phyloP scores from a whole-genome alignment of 1,139 yeast genomes.

The Arxiozyma heterogenica region DNA sequence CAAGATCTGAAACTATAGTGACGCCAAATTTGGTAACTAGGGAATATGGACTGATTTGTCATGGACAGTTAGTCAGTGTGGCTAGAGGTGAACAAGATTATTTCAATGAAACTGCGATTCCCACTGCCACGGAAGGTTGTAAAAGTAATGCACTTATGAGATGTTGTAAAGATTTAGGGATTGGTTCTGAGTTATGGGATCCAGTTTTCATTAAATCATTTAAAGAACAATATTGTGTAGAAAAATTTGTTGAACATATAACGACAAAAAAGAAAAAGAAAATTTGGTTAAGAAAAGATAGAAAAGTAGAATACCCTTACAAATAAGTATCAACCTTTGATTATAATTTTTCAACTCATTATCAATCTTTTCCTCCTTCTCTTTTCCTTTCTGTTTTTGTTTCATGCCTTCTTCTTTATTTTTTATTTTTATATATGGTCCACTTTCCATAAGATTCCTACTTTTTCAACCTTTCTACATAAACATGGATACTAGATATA shows the following conservation, averaged over 20 bases:
- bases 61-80: slow-evolving; percentile 80
- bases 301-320: slow-evolving; percentile 72
- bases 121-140: slow-evolving; percentile 97
- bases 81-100: slow-evolving; percentile 96
- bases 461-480: no score
- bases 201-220: slow-evolving; percentile 78
- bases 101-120: slow-evolving; percentile 75
- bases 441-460: no score
- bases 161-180: slow-evolving; percentile 93
- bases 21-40: slow-evolving; percentile 62
- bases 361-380: not conserved
- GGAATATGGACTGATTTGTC: slow-evolving; percentile 80
- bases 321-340: slow-evolving; percentile 29
- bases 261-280: slow-evolving; percentile 77
- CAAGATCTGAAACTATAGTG: slow-evolving; percentile 75
- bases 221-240: slow-evolving; percentile 69
- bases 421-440: no score
- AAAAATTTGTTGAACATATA: slow-evolving; percentile 78
- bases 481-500: no score
- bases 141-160: slow-evolving; percentile 95
- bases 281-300: slow-evolving; percentile 83
- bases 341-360: no score
- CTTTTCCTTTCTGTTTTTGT: not conserved
- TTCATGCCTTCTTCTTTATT: no score
- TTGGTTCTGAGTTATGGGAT: slow-evolving; percentile 96